Evolutionary conservation across 129 eudicot genomes (phyloP).

Genomic region (Dittrichia graveolens): DNA sequence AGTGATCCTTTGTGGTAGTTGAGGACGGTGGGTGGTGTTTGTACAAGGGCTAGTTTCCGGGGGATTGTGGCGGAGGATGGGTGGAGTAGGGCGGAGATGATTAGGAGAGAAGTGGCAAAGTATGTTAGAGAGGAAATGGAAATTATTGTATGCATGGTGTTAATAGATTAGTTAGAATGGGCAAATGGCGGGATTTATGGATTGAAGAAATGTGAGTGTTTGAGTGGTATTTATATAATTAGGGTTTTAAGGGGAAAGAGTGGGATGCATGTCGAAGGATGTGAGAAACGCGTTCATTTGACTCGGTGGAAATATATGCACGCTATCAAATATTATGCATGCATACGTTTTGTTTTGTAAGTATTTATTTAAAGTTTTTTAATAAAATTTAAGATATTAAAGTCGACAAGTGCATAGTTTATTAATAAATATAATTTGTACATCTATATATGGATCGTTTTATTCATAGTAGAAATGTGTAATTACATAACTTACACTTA

Average conservation of each 20-base stretch:
- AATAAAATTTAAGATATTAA: no score
- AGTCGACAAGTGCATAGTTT: no score
- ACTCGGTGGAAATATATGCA: slow-evolving; percentile 8
- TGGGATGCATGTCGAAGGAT: slow-evolving; percentile 26
- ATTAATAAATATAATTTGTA: no score
- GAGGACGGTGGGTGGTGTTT: slow-evolving; percentile 53
- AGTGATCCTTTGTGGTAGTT: slow-evolving; percentile 72
- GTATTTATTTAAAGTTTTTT: no score
- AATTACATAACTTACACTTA: no score
- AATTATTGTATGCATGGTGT: slow-evolving; percentile 12
- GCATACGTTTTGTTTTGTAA: slow-evolving; percentile 13
- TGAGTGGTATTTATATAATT: slow-evolving; percentile 30
- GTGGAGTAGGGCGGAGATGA: slow-evolving; percentile 35
- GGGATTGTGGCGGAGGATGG: slow-evolving; percentile 41
- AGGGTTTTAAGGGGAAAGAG: slow-evolving; percentile 24
- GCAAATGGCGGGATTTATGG: no score
- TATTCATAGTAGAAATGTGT: no score
- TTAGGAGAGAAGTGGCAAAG: slow-evolving; percentile 25
- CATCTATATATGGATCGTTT: no score
- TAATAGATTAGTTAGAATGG: neutral
- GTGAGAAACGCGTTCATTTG: slow-evolving; percentile 35
- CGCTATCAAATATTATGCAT: slow-evolving; percentile 24
- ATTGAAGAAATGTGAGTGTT: neutral
- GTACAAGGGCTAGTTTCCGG: slow-evolving; percentile 53
- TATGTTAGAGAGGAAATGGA: neutral